These are phyloP conservation scores for Neonectria neomacrospora DNA, from an alignment of 2,329 filamentous ascomycete genomes.

Conservation along the genomic window DNA sequence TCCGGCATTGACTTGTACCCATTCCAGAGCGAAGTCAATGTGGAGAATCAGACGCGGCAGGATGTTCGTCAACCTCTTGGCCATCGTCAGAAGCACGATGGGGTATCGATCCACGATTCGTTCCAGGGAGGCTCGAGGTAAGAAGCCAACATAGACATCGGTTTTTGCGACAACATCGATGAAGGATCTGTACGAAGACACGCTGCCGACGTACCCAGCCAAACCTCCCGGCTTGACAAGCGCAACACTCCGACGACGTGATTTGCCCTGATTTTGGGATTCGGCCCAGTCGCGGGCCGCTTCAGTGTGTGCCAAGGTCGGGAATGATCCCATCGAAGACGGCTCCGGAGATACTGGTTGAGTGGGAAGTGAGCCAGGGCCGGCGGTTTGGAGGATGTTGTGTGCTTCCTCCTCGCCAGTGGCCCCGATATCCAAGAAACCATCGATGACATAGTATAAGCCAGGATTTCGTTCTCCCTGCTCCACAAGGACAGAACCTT, in stretches of 20 bases:
- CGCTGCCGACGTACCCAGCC: slow-evolving; percentile 92
- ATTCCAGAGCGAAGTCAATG: slow-evolving; percentile 98
- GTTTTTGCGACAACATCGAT: slow-evolving; percentile 98
- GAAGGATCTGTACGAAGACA: slow-evolving; percentile 95
- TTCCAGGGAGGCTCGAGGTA: slow-evolving; percentile 86
- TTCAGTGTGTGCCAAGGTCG: slow-evolving; percentile 42
- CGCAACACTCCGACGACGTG: slow-evolving; percentile 76
- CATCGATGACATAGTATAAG: slow-evolving; percentile 96
- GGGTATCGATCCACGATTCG: slow-evolving; percentile 93
- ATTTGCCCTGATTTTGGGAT: slow-evolving; percentile 57
- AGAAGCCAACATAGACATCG: slow-evolving; percentile 96
- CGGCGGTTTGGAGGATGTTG: slow-evolving; percentile 48
- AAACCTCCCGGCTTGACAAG: slow-evolving; percentile 94
- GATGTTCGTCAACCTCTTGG: slow-evolving; percentile 90
- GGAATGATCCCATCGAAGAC: slow-evolving; percentile 44
- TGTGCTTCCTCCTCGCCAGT: slow-evolving; percentile 56
- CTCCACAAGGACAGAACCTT: slow-evolving; percentile 93
- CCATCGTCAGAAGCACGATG: slow-evolving; percentile 92
- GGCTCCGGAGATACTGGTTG: slow-evolving; percentile 36
- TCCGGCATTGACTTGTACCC: slow-evolving; percentile 95
- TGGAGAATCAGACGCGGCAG: slow-evolving; percentile 91
- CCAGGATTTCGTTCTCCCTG: slow-evolving; percentile 97
- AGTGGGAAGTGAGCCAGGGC: slow-evolving; percentile 36
- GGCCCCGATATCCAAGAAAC: slow-evolving; percentile 94
- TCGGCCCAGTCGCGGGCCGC: slow-evolving; percentile 47